phyloP scores from a whole-genome alignment of 345 rosid species.

The Cochlearia excelsa region DNA sequence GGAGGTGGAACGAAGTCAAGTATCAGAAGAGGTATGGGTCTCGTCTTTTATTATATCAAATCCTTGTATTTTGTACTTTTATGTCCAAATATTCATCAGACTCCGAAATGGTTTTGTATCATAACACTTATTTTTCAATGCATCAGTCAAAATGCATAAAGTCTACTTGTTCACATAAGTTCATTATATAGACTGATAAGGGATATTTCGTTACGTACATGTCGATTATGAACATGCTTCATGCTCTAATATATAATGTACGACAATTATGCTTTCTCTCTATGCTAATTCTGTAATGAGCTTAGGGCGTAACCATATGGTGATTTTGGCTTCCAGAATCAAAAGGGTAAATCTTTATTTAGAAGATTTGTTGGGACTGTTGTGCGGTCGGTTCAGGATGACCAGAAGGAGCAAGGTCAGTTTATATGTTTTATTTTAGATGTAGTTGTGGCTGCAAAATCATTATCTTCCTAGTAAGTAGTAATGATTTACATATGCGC shows the following conservation, averaged over 20 bases:
- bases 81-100: constrained; percentile 7
- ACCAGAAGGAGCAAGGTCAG: constrained; percentile 95
- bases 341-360: constrained; percentile 72
- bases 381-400: constrained; percentile 91
- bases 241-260: neutral
- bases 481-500: constrained; percentile 5
- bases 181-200: neutral
- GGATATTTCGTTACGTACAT: constrained; percentile 1
- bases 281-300: constrained; percentile 18
- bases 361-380: constrained; percentile 88
- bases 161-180: neutral
- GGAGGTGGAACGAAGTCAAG: constrained; percentile 90
- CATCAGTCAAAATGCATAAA: neutral
- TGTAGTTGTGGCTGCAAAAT: constrained; percentile 13
- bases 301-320: constrained; percentile 18
- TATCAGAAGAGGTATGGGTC: constrained; percentile 69
- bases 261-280: neutral
- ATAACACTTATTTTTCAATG: constrained; percentile 10
- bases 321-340: constrained; percentile 48
- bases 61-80: constrained; percentile 5
- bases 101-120: constrained; percentile 3
- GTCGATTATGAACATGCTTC: neutral
- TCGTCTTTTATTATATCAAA: constrained; percentile 25
- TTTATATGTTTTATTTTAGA: constrained; percentile 15
- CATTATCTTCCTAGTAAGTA: constrained; percentile 11